Evolutionary conservation across 2,329 filamentous ascomycete species (phyloP), one percentile per base, ranked within the genome.

Genomic region (Colletotrichum theobromicola): DNA sequence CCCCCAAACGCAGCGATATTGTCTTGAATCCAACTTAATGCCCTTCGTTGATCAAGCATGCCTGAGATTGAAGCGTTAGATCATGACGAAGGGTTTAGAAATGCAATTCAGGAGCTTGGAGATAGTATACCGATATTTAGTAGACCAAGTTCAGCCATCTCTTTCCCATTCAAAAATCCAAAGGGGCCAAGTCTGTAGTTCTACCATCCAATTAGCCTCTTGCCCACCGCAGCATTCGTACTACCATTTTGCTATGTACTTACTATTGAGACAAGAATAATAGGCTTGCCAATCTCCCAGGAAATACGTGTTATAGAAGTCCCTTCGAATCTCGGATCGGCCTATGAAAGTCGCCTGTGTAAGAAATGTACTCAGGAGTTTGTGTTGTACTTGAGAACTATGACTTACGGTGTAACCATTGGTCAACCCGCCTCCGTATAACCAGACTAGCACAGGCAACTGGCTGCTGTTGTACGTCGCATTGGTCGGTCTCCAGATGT

Each of bases 401-500:
- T 7, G 15, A 34, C 67, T 4, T 53, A 69, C 58, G 1, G 58
- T 69, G 9, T 71, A 66, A 8, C 77, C 78, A 61, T 68, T 75
- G 5, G 42, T 62, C n/a, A 70, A 53, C 16, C 67, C 78, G 35
- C 82, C 82, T 35, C 87, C 87, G 76, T 92, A 88, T 24, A 92
- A 90, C 90, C 90, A 93, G 0, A 92, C 85, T 9, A 84, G 85
- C 4, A 92, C 88, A 0, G 91, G 91, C 2, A 93, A 83, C 10
- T 83, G 84, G 37, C 81, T 82, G n/a, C 79, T 78, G 60, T 79
- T 74, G 50, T 85, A n/a, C 50, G 76, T 9, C 21, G 73, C 74
- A 67, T 75, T 32, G 5, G 21, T 18, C 5, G 79, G 79, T 10
- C 79, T 77, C 60, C 80, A 72, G 24, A 81, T 77, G 61, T 81